These are phyloP conservation scores for Sarocladiaceae sp. DNA, from an alignment of 2,329 filamentous ascomycete genomes.

Conservation along the genomic window DNA sequence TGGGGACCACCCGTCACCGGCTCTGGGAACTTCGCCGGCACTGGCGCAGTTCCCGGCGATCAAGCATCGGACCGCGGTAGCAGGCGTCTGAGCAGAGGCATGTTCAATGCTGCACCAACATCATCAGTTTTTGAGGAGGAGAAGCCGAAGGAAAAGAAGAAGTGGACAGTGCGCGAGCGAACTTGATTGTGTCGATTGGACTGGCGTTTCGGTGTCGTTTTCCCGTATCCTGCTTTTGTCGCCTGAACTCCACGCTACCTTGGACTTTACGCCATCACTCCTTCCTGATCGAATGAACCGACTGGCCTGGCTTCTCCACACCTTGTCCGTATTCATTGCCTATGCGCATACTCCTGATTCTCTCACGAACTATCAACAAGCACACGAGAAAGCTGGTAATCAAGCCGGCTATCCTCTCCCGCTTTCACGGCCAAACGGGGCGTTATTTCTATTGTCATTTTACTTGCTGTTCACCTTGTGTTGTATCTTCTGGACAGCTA, in stretches of 20 bases:
- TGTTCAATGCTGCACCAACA: conserved; percentile 1
- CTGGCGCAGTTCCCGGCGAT: conserved; percentile 1
- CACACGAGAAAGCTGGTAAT: too few relatives aligned
- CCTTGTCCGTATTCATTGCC: too few relatives aligned
- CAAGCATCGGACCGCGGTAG: not conserved
- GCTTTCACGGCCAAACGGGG: not conserved
- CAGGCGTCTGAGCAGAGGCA: not conserved
- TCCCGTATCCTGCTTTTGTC: not conserved
- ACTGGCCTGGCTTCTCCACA: not conserved
- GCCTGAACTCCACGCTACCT: too few relatives aligned
- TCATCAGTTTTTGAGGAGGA: conserved; percentile 9
- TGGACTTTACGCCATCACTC: too few relatives aligned
- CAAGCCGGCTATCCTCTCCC: too few relatives aligned
- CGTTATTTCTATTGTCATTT: not conserved
- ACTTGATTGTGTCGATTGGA: not conserved
- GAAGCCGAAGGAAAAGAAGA: conserved; percentile 10
- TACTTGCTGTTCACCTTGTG: not conserved
- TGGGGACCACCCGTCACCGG: conserved; percentile 28
- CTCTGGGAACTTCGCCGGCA: conserved; percentile 19
- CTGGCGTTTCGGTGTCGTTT: not conserved
- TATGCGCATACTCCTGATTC: too few relatives aligned
- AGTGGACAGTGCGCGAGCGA: conserved; percentile 3
- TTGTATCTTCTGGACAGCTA: not conserved
- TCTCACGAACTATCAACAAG: too few relatives aligned
- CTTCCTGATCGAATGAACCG: too few relatives aligned